Percentiles rank a stretch among this genome's conserved stretches.
These are phyloP conservation scores for Kodamaea alishanica DNA, from an alignment of 1,139 yeast species.

Conservation along the genomic window DNA sequence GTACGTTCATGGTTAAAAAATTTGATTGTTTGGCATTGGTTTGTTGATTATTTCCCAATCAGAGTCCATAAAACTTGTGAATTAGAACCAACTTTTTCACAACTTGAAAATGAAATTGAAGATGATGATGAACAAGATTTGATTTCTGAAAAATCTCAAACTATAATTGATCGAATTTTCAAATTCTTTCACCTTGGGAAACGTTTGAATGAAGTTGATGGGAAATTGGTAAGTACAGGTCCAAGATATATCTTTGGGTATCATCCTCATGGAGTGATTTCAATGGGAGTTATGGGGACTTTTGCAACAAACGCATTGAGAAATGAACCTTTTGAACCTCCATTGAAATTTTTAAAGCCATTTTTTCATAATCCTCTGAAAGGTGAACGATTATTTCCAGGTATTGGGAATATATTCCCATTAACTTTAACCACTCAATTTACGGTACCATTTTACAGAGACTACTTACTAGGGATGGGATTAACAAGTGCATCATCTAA, in stretches of 20 bases:
- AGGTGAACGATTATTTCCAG: conserved; percentile 64
- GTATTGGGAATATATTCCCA: conserved; percentile 68
- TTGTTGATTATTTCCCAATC: conserved; percentile 79
- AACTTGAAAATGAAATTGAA: conserved; percentile 24
- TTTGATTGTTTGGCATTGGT: conserved; percentile 64
- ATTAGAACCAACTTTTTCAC: conserved; percentile 69
- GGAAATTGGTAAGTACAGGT: conserved; percentile 47
- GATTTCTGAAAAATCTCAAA: conserved; percentile 36
- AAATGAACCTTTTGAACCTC: conserved; percentile 44
- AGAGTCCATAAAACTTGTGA: conserved; percentile 66
- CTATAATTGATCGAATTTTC: conserved; percentile 37
- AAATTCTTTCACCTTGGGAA: conserved; percentile 38
- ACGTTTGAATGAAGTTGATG: conserved; percentile 32
- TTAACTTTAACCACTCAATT: conserved; percentile 84
- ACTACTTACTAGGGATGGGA: conserved; percentile 77
- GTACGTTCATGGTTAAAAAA: conserved; percentile 58
- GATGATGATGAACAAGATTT: conserved; percentile 43
- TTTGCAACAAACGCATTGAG: conserved; percentile 73
- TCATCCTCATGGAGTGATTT: conserved; percentile 96
- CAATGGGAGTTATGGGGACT: conserved; percentile 87
- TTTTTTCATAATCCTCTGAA: conserved; percentile 43
- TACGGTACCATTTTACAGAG: conserved; percentile 82
- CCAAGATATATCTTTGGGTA: conserved; percentile 87
- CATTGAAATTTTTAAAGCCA: conserved; percentile 51
- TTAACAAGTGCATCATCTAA: conserved; percentile 78